Base-by-base conservation (phyloP, 306 rosid genomes). In the Ziziphus jujuba region DNA sequence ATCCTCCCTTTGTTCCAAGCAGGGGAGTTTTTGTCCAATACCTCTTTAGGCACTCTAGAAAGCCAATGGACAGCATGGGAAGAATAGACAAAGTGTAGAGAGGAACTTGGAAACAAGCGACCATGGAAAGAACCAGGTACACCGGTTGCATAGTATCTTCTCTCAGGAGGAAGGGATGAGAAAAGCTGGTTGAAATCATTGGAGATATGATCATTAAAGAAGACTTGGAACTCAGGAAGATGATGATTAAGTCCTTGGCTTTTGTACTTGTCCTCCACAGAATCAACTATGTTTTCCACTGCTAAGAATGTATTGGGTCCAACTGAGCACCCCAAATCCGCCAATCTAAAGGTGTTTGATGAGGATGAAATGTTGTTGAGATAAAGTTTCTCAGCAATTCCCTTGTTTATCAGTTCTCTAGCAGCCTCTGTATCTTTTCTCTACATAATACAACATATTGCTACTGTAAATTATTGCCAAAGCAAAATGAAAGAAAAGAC, bases 181-280 rank as follows among this genome's bases (percentile, higher is more conserved):
- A 76, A 73, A 45, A 79, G 87, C 2, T 51, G 53, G 72, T 76
- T 83, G 75, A 79, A 83, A 47, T 83, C 87, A 44, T 83, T 83
- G 3, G 61, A 25, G 59, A 61, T 16, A 5, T 69, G 75, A 67
- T 82, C 87, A 43, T 69, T 82, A 35, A 79, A 82, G 65, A 71
- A 67, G 2, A 79, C 77, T 22, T 82, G 84, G 31, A 73, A 23
- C 5, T 65, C 70, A 0, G 48, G 45, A 4, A 15, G 7, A n/a
- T 33, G 70, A 5, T 40, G 45, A 40, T 12, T 12, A 12, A 56
- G 66, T 35, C 56, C 62, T 13, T 65, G 34, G 19, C 35, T 19
- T 43, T 25, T 48, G 19, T 50, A 56, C 62, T 69, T 79, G 2
- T 19, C 12, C 28, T 69, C 56, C 3, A 75, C 49, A 2, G 81